Conservation (phyloP, 129 eudicot genomes). For the Lactuca saligna region DNA sequence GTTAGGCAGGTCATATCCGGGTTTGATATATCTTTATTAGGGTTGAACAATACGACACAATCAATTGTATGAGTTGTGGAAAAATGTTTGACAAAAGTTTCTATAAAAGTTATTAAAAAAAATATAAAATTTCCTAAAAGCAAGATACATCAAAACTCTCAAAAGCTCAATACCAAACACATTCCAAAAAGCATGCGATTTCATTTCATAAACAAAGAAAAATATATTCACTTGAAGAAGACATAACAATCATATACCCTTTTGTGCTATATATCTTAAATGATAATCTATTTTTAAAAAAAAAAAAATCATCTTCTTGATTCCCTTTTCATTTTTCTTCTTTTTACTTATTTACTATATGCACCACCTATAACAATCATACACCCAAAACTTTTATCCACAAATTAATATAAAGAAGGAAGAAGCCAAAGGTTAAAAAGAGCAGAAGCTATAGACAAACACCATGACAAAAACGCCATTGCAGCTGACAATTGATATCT, state of each 20-base stretch:
- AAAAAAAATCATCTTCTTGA: neutral
- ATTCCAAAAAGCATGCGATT: neutral
- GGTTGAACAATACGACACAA: too few species aligned
- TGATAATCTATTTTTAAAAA: constrained; percentile 15
- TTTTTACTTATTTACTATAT: constrained; percentile 20
- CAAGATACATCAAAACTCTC: too few species aligned
- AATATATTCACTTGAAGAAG: constrained; percentile 14
- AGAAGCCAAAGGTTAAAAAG: constrained; percentile 92
- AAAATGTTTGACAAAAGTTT: too few species aligned
- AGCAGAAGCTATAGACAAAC: constrained; percentile 71
- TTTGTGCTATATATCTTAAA: constrained; percentile 16
- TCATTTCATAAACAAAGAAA: constrained; percentile 5
- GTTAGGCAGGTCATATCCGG: too few species aligned
- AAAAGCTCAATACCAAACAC: too few species aligned
- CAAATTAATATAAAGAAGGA: constrained; percentile 42
- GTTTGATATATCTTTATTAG: too few species aligned
- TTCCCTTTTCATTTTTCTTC: neutral
- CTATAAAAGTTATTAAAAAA: too few species aligned
- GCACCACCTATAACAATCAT: constrained; percentile 17
- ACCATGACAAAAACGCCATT: constrained; percentile 95
- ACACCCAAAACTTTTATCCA: constrained; percentile 10
- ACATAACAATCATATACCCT: constrained; percentile 14
- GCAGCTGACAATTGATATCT: constrained; percentile 88
- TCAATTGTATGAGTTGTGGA: too few species aligned
- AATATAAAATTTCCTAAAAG: too few species aligned